These are phyloP conservation scores for Fraxinus paxiana DNA, from an alignment of 305 asterid species.

Conservation along the genomic window DNA sequence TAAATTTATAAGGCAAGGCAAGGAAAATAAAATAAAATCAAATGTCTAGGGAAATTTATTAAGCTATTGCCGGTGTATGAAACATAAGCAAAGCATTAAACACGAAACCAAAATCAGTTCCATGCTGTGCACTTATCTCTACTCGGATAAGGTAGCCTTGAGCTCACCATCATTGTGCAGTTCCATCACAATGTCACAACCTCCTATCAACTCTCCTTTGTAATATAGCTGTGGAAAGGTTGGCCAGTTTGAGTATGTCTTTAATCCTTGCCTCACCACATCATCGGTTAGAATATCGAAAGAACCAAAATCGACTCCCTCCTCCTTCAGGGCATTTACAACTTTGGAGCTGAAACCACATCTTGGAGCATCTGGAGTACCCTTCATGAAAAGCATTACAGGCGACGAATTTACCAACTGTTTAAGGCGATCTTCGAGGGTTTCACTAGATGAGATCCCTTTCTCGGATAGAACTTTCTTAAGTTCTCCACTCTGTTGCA, in stretches of 20 bases:
- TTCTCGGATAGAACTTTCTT: slow-evolving; percentile 59
- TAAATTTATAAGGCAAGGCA: not conserved
- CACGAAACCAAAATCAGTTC: not conserved
- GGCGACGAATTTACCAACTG: slow-evolving; percentile 53
- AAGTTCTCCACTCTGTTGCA: slow-evolving; percentile 98
- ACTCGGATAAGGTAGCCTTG: slow-evolving; percentile 62
- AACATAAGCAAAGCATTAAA: not conserved
- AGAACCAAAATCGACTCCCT: slow-evolving; percentile 67
- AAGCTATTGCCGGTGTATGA: not conserved
- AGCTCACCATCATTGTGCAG: slow-evolving; percentile 61
- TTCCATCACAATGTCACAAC: slow-evolving; percentile 92
- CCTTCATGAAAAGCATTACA: slow-evolving; percentile 86
- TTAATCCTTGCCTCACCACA: slow-evolving; percentile 88
- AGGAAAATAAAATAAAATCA: not conserved
- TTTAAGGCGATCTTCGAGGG: slow-evolving; percentile 58
- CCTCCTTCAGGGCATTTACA: slow-evolving; percentile 68
- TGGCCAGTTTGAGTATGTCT: slow-evolving; percentile 89
- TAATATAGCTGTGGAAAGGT: slow-evolving; percentile 91
- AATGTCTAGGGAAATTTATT: not conserved
- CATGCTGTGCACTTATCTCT: slow-evolving; percentile 1
- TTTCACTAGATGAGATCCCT: slow-evolving; percentile 44
- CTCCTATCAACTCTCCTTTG: slow-evolving; percentile 91
- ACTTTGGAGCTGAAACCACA: slow-evolving; percentile 98
- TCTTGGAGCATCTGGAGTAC: slow-evolving; percentile 70
- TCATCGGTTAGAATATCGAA: slow-evolving; percentile 81